Percentiles rank a stretch among this genome's conserved stretches.
Conservation (phyloP, 1,284 basidiomycete species). For the Fomitopsis palustris region DNA sequence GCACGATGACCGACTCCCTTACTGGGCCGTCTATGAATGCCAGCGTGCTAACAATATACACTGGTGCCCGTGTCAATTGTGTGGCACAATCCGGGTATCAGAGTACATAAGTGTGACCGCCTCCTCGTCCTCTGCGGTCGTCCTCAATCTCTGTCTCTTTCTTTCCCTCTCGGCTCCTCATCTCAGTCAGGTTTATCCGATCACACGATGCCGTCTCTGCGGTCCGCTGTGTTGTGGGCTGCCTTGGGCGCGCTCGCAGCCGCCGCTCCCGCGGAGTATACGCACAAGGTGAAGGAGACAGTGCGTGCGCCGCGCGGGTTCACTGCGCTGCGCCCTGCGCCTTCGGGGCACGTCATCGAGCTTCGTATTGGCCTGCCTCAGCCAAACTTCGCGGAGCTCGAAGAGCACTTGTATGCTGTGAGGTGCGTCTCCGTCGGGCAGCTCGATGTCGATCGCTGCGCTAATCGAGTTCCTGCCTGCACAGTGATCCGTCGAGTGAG, state of each 20-base stretch:
- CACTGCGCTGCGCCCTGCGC: slow-evolving; percentile 41
- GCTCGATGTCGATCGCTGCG: not conserved
- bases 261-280: slow-evolving; percentile 20
- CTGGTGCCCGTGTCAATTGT: not conserved
- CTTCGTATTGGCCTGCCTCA: slow-evolving; percentile 68
- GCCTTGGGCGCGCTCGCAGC: slow-evolving; percentile 13
- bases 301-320: slow-evolving; percentile 48
- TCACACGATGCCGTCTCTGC: not conserved
- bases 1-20: not conserved
- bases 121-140: not conserved
- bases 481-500: slow-evolving; percentile 43
- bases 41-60: not conserved
- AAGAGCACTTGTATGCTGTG: slow-evolving; percentile 62
- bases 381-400: slow-evolving; percentile 53
- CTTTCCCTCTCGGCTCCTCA: not conserved
- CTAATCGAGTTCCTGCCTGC: not conserved
- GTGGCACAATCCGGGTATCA: not conserved
- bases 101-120: not conserved
- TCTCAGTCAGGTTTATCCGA: not conserved
- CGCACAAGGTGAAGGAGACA: slow-evolving; percentile 37
- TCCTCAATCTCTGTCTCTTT: not conserved
- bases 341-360: slow-evolving; percentile 46
- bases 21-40: not conserved
- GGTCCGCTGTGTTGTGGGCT: not conserved
- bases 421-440: slow-evolving; percentile 38